Evolutionary conservation across 208 protist species (phyloP), one percentile per base, ranked within the genome.

Genomic region (Leptomonas pyrrhocoris): DNA sequence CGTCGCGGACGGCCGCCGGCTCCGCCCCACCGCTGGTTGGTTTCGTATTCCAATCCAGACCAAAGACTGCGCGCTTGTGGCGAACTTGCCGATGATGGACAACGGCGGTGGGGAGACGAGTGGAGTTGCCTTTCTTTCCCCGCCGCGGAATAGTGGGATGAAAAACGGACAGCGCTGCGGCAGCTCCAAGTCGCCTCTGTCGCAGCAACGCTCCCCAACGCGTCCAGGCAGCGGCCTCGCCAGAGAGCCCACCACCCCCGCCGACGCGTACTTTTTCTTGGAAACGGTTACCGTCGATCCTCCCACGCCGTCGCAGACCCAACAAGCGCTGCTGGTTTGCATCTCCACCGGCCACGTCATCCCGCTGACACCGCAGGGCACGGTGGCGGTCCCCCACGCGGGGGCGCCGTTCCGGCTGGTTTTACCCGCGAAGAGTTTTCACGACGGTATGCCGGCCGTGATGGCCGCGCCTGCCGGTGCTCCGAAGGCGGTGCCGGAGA

Each of bases 1-100:
- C 30, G 61, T 77, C 31, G 87, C 78, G 12, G 90, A 93, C 36
- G 90, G 87, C 19, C 55, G 68, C 27, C 67, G 71, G 0, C 56
- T 95, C 34, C 43, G 55, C 11, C 86, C 90, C 11, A 68, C 60
- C 21, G 75, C 50, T 2, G 90, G 90, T 2, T 90, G 79, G 81
- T 95, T 88, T 62, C 49, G 48, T 13, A 81, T 95, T 60, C 90
- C 90, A 1, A 73, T 92, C 45, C 76, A 85, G 18, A 66, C 90
- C 8, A 75, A 74, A 43, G 85, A 93, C 25, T 93, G 87, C 62
- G 64, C 72, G 7, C 56, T 95, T 1, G 79, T 83, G 7, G 60
- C 79, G 28, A 64, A 74, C 50, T 36, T 79, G 1, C 71, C 56
- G 25, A 53, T 31, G 48, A 16, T 45, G 1, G 42, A 60, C 51